These are phyloP conservation scores for Candida quercuum DNA, from an alignment of 805 yeast species.

Conservation along the genomic window DNA sequence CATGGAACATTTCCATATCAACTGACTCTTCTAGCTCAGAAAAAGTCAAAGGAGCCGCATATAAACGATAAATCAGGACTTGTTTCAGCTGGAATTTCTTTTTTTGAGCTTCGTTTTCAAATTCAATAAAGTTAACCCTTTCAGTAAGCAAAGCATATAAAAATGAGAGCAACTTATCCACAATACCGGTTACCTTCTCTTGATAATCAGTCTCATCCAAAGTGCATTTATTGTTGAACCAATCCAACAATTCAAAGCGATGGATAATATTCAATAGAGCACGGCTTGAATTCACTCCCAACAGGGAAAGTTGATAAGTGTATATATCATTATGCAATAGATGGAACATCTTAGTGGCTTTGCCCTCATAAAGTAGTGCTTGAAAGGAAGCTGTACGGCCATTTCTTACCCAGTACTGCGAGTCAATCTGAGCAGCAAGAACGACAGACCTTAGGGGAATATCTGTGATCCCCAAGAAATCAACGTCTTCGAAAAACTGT, in stretches of 20 bases:
- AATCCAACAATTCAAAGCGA: constrained; percentile 53
- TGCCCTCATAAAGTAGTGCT: constrained; percentile 42
- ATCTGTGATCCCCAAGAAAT: constrained; percentile 47
- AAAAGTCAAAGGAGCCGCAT: constrained; percentile 48
- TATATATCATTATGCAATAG: constrained; percentile 72
- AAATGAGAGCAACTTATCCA: constrained; percentile 76
- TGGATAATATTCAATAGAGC: constrained; percentile 51
- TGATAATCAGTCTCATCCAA: constrained; percentile 41
- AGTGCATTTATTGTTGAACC: constrained; percentile 36
- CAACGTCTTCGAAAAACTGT: constrained; percentile 20
- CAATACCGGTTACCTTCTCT: constrained; percentile 46
- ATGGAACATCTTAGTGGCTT: constrained; percentile 37
- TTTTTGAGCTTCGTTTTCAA: constrained; percentile 26
- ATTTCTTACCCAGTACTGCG: constrained; percentile 72
- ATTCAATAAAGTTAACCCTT: constrained; percentile 52
- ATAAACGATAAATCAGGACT: constrained; percentile 44
- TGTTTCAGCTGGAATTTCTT: constrained; percentile 28
- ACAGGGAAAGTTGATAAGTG: constrained; percentile 56
- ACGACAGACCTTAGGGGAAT: constrained; percentile 56
- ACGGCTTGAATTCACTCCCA: constrained; percentile 45
- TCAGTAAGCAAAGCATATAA: constrained; percentile 68
- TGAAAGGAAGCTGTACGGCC: constrained; percentile 52
- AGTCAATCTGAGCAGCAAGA: constrained; percentile 52
- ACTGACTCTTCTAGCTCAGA: constrained; percentile 39
- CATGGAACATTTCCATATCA: constrained; percentile 36